Conservation (phyloP, 164 flowering plant genomes). For the Akebia trifoliata region DNA sequence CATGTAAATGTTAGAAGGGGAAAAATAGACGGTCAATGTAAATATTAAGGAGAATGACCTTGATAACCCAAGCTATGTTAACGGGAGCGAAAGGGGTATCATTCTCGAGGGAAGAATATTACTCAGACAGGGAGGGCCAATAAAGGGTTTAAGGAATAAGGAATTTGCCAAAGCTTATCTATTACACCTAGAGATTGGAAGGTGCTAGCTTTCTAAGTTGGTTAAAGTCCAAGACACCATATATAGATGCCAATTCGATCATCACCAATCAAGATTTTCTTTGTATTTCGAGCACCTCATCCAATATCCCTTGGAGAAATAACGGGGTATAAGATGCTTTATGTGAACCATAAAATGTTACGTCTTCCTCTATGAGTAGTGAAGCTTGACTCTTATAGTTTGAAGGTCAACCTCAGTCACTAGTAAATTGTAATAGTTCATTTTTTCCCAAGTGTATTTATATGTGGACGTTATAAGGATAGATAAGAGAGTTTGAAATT, state of each 20-base stretch:
- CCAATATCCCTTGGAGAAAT: constrained; percentile 67
- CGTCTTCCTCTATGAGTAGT: constrained; percentile 91
- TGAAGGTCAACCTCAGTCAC: constrained; percentile 58
- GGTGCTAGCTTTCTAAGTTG: too few species aligned
- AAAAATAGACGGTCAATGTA: too few species aligned
- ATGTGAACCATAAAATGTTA: constrained; percentile 88
- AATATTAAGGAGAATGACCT: too few species aligned
- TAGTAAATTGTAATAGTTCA: constrained; percentile 76
- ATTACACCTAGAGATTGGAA: too few species aligned
- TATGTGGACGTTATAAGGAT: constrained; percentile 88
- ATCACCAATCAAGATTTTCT: constrained; percentile 74
- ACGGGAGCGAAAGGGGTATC: too few species aligned
- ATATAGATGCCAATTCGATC: constrained; percentile 68
- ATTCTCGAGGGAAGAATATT: too few species aligned
- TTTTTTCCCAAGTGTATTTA: constrained; percentile 86
- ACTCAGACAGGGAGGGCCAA: too few species aligned
- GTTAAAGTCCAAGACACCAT: too few species aligned
- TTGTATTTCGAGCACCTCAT: constrained; percentile 81
- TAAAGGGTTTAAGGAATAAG: too few species aligned
- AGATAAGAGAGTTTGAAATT: constrained; percentile 61
- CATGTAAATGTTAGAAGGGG: too few species aligned
- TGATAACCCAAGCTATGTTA: too few species aligned
- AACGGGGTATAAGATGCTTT: constrained; percentile 82
- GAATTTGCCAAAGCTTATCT: too few species aligned
- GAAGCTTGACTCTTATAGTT: constrained; percentile 75